Evolutionary conservation across 352 stramenopile genomes (phyloP), one percentile per base, ranked within the genome.

Genomic region (Phytophthora citrophthora): DNA sequence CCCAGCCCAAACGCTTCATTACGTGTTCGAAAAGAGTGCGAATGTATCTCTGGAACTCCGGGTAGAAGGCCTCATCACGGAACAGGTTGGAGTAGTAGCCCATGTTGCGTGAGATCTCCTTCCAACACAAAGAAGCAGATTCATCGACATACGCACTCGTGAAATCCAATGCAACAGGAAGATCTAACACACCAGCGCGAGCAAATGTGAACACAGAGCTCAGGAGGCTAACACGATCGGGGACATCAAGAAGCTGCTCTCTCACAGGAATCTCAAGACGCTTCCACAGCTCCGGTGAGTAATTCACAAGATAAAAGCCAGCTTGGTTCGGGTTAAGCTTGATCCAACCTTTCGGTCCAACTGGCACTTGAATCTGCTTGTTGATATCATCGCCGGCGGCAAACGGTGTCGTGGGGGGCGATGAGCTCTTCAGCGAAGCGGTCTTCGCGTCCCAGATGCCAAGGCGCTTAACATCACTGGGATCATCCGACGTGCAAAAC

Each of bases 281-380:
- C 26, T 86, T 77, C 73, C 97, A 94, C 77, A 98, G 87, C 34
- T 88, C 82, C 5, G 81, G 69, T 5, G 89, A 87, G 69, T 98
- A 98, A 51, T 97, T 95, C n/a, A 98, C 94, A 16, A 98, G 77
- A 77, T 98, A 97, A 34, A 97, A 97, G 27, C 96, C 91, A 55
- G 97, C 82, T 63, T 99, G 96, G 58, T 90, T 89, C 13, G 89
- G 90, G 81, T 99, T 99, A 11, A 99, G 77, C 76, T 99, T 98
- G 54, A 99, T 83, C 93, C 92, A 99, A 9, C 73, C 76, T 18
- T 77, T 75, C 15, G 72, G 57, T 0, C 32, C 62, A 13, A 31
- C 24, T 13, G 54, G 61, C 2, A 97, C 43, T 46, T 90, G 73
- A 13, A 96, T 87, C 47, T 94, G 82, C 49, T 85, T 68, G 43